Evolutionary conservation across 495 filamentous ascomycete genomes (phyloP).

Genomic region (Aspergillus coremiiformis): DNA sequence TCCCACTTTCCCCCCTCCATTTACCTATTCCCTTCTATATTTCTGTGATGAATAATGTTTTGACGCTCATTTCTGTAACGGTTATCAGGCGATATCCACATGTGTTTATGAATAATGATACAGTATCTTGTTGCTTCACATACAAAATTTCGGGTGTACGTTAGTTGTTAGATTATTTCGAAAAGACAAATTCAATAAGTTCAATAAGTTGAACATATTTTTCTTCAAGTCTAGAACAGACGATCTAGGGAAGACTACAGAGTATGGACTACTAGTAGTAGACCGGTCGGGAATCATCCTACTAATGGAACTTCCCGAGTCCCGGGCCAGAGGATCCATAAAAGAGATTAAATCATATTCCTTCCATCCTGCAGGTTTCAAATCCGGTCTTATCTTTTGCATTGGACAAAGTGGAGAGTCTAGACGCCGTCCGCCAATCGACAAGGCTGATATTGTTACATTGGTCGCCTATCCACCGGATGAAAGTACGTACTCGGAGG

Average conservation of each 20-base stretch:
- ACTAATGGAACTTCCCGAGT: too few relatives aligned
- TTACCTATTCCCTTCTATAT: not conserved
- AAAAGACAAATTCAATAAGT: too few relatives aligned
- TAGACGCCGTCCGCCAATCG: not conserved
- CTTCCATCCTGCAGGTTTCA: too few relatives aligned
- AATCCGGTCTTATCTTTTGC: too few relatives aligned
- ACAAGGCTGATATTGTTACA: slow-evolving; percentile 6
- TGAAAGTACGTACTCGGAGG: too few relatives aligned
- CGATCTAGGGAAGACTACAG: too few relatives aligned
- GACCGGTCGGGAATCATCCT: too few relatives aligned
- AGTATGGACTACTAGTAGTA: too few relatives aligned
- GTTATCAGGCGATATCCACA: not conserved
- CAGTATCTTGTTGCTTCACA: not conserved
- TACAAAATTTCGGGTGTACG: not conserved
- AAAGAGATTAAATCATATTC: too few relatives aligned
- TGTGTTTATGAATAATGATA: slow-evolving; percentile 2
- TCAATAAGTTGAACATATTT: too few relatives aligned
- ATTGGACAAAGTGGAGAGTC: not conserved
- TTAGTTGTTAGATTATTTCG: not conserved
- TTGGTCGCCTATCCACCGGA: slow-evolving; percentile 4
- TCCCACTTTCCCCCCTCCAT: not conserved
- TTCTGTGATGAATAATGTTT: slow-evolving; percentile 1
- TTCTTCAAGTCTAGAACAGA: too few relatives aligned
- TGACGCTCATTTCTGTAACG: not conserved
- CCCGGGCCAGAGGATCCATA: too few relatives aligned